Base-by-base conservation (phyloP, 163 green algal species). In the Scenedesmus sp. region DNA sequence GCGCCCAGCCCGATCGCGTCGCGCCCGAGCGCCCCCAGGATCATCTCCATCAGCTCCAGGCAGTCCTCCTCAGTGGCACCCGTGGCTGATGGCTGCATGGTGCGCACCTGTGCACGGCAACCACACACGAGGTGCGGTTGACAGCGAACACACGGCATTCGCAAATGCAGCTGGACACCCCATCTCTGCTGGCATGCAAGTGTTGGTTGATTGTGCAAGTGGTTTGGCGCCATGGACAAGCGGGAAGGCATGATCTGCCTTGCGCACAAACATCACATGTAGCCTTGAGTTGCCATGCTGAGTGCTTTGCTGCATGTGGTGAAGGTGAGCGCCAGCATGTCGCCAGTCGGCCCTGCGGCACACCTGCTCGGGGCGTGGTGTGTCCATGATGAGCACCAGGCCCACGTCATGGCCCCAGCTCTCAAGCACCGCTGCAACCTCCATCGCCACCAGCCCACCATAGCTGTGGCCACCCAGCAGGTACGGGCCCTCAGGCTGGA, bases 1-100 rank as follows among this genome's bases (percentile, higher is more conserved):
- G 93, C 90, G 15, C 97, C 97, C 91, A 98, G 85, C 6, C 97
- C 97, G 22, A 98, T 93, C 2, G 97, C 97, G 81, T 98, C 97
- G 1, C 95, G 82, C 30, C 96, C 97, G 26, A 98, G 93, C 0
- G 97, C 97, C 2, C 97, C 97, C 82, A 99, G 93, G 56, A 99
- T 98, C 97, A 99, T 99, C 88, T 99, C 97, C 94, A 99, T 97
- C 65, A 99, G 94, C 95, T 99, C 97, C 86, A 98, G 92, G 35
- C 85, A 93, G 86, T 99, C 97, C 53, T 94, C 95, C 42, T 98
- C 96, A 10, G 90, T 97, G 42, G 94, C 94, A 40, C 89, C 91
- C 12, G 84, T 53, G 0, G 94, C 92, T 40, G 96, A 76, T 0
- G 95, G 96, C 91, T 97, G 94, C n/a, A 92, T 80, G 0, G 84